Conservation (phyloP, 2,329 filamentous ascomycete species). For the Claviceps purpurea region DNA sequence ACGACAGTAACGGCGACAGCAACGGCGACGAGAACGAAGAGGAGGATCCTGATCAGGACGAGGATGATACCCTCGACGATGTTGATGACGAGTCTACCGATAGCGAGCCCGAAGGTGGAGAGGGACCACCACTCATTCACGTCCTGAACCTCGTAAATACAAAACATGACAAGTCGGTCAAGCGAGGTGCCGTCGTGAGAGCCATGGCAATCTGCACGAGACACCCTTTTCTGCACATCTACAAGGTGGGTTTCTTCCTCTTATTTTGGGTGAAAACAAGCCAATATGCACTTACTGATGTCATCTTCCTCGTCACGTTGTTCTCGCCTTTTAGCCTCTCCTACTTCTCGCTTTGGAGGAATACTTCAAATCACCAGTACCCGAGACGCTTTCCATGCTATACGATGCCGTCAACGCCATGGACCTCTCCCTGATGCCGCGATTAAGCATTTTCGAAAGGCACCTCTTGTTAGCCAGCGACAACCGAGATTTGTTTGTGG, state of each 20-base stretch:
- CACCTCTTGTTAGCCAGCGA: conserved; percentile 81
- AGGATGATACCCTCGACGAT: conserved; percentile 36
- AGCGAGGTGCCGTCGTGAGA: conserved; percentile 89
- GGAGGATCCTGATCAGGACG: conserved; percentile 32
- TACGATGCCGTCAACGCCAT: conserved; percentile 92
- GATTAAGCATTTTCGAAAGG: conserved; percentile 68
- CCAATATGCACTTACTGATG: neutral
- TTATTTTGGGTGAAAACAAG: neutral
- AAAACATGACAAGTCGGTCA: conserved; percentile 86
- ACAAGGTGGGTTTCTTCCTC: conserved; percentile 52
- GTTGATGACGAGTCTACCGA: conserved; percentile 42
- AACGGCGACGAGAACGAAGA: conserved; percentile 13
- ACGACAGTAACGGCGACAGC: neutral
- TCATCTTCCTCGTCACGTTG: neutral
- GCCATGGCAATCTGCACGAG: conserved; percentile 98
- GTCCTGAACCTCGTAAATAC: conserved; percentile 97
- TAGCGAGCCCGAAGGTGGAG: conserved; percentile 53
- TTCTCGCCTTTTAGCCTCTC: conserved; percentile 48
- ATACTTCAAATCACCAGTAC: conserved; percentile 84
- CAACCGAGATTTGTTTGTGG: conserved; percentile 89
- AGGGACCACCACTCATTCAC: conserved; percentile 89
- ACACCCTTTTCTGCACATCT: conserved; percentile 96
- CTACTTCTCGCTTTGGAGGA: conserved; percentile 85
- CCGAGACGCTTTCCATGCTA: conserved; percentile 75
- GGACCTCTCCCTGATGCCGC: conserved; percentile 90